Evolutionary conservation across 306 rosid genomes (phyloP).

Genomic region (Vigna trinervia): DNA sequence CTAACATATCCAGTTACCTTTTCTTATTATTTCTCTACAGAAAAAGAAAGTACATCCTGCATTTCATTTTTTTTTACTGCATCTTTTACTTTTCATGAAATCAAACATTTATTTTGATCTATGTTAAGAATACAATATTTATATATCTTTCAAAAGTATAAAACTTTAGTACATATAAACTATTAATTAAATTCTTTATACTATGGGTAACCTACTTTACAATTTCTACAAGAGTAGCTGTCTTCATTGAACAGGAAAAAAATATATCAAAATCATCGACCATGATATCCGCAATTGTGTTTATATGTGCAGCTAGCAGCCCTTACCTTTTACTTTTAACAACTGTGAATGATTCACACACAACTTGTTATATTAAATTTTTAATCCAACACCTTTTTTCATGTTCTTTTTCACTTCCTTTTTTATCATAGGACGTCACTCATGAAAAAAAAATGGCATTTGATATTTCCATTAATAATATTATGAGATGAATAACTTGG

Average conservation of each 20-base stretch:
- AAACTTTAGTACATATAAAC: too few species aligned
- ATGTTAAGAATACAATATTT: too few species aligned
- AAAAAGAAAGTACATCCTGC: too few species aligned
- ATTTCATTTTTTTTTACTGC: too few species aligned
- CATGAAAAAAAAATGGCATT: background rate
- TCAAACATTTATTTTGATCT: too few species aligned
- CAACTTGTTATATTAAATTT: too few species aligned
- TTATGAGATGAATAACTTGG: background rate
- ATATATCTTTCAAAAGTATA: too few species aligned
- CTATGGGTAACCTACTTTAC: background rate
- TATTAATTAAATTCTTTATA: too few species aligned
- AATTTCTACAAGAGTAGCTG: background rate
- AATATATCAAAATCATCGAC: background rate
- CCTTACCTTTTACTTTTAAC: background rate
- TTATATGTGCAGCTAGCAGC: background rate
- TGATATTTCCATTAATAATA: constrained; percentile 8
- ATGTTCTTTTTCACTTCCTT: too few species aligned
- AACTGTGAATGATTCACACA: background rate
- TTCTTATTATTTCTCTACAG: too few species aligned
- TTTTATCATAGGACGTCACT: background rate
- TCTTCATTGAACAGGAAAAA: background rate
- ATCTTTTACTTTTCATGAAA: too few species aligned
- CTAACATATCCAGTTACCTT: too few species aligned
- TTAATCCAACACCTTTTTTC: background rate
- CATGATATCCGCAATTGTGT: background rate